These are phyloP conservation scores for Collybia sordida DNA, from an alignment of 768 basidiomycete genomes.

Conservation along the genomic window DNA sequence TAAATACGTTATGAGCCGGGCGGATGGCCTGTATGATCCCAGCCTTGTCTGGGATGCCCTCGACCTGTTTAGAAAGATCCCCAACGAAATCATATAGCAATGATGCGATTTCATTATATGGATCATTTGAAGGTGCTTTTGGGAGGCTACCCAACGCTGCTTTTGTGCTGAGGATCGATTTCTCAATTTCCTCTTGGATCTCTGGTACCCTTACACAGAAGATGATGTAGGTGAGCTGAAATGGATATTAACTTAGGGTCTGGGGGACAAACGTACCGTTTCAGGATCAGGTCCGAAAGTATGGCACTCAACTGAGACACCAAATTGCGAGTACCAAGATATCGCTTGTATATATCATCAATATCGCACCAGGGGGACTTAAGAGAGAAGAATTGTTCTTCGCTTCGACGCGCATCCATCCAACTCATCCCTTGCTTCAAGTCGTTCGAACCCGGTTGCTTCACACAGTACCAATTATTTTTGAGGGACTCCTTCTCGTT, in stretches of 20 bases:
- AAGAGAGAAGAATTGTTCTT: conserved; percentile 56
- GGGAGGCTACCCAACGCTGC: conserved; percentile 35
- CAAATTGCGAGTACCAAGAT: conserved; percentile 56
- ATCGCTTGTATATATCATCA: conserved; percentile 48
- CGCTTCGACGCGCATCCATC: conserved; percentile 55
- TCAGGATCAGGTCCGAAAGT: conserved; percentile 61
- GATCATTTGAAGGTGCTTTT: conserved; percentile 52
- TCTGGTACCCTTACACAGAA: conserved; percentile 71
- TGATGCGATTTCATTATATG: conserved; percentile 53
- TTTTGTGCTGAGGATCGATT: conserved; percentile 39
- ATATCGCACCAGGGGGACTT: conserved; percentile 56
- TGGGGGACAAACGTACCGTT: conserved; percentile 40
- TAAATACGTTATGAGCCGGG: conserved; percentile 47
- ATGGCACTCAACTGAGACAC: conserved; percentile 58
- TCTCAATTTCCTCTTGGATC: conserved; percentile 58
- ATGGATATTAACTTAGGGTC: neutral
- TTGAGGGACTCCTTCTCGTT: conserved; percentile 51
- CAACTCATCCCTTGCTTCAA: conserved; percentile 56
- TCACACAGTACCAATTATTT: conserved; percentile 64
- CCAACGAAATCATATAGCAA: conserved; percentile 46
- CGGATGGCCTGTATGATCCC: conserved; percentile 60
- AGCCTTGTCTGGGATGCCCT: conserved; percentile 50
- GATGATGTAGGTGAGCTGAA: neutral
- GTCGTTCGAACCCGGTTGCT: conserved; percentile 52
- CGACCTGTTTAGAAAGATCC: conserved; percentile 43